These are phyloP conservation scores for Pythium plurisporium DNA, from an alignment of 352 stramenopile species.

Conservation along the genomic window DNA sequence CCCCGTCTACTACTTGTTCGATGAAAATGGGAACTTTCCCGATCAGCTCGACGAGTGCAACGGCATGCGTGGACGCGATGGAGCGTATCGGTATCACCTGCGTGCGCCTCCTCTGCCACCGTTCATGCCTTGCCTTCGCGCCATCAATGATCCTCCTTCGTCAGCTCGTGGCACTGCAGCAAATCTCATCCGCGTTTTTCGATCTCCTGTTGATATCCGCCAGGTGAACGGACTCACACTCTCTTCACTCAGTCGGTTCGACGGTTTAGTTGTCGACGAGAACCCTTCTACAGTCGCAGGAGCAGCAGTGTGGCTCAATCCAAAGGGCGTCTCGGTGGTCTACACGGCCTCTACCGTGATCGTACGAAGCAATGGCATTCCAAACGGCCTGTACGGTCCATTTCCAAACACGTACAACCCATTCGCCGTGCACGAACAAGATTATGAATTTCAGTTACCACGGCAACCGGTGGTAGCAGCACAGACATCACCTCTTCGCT, in stretches of 20 bases:
- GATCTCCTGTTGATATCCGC: constrained; percentile 38
- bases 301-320: constrained; percentile 49
- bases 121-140: constrained; percentile 62
- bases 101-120: constrained; percentile 10
- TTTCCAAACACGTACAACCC: constrained; percentile 70
- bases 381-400: constrained; percentile 40
- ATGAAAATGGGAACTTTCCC: constrained; percentile 40
- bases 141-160: constrained; percentile 25
- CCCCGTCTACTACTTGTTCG: constrained; percentile 47
- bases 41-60: constrained; percentile 54
- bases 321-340: constrained; percentile 34
- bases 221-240: constrained; percentile 48
- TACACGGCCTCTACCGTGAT: constrained; percentile 52
- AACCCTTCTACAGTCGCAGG: constrained; percentile 22
- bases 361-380: constrained; percentile 56
- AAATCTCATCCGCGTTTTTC: constrained; percentile 37
- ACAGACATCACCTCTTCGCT: constrained; percentile 27
- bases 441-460: constrained; percentile 66
- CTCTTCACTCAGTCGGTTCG: constrained; percentile 38
- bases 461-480: constrained; percentile 29
- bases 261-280: constrained; percentile 53
- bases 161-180: background rate
- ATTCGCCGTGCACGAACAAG: constrained; percentile 37
- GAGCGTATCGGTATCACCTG: constrained; percentile 58
- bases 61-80: constrained; percentile 33